A percentile compares a stretch with the other conserved stretches of the same genome.
Conservation (phyloP, 371 early-diverging fungal genomes). For the Apophysomyces trapeziformis region DNA sequence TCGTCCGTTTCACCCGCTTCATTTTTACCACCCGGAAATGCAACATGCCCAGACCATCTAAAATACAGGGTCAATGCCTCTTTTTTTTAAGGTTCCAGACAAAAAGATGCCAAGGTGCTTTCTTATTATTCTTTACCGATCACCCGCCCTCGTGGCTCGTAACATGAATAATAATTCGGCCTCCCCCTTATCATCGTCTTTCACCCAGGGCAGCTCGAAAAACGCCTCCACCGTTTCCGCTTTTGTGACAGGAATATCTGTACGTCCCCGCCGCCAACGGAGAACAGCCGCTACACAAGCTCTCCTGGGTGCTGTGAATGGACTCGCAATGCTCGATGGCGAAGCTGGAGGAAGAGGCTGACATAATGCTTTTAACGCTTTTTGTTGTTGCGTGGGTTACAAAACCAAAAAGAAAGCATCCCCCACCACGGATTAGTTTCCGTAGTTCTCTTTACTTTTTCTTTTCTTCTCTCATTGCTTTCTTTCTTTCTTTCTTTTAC, state of each 20-base stretch:
- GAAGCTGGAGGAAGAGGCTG: background rate
- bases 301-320: conserved; percentile 25
- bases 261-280: conserved; percentile 28
- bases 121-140: conserved; percentile 45
- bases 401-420: no score
- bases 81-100: background rate
- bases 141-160: conserved; percentile 63
- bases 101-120: background rate
- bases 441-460: no score
- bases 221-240: conserved; percentile 30
- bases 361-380: background rate
- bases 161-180: conserved; percentile 71
- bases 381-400: background rate
- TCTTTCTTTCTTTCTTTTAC: no score
- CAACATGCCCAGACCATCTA: conserved; percentile 77
- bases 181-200: conserved; percentile 28
- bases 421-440: no score
- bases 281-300: conserved; percentile 48
- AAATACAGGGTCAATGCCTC: background rate
- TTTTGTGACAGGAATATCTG: background rate
- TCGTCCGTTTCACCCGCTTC: conserved; percentile 67
- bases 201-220: conserved; percentile 43
- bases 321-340: background rate
- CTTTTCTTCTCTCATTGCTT: no score
- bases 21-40: conserved; percentile 76